A percentile compares a stretch with the other conserved stretches of the same genome.
These are phyloP conservation scores for Pythium inflatum DNA, from an alignment of 352 stramenopile genomes.

Conservation along the genomic window DNA sequence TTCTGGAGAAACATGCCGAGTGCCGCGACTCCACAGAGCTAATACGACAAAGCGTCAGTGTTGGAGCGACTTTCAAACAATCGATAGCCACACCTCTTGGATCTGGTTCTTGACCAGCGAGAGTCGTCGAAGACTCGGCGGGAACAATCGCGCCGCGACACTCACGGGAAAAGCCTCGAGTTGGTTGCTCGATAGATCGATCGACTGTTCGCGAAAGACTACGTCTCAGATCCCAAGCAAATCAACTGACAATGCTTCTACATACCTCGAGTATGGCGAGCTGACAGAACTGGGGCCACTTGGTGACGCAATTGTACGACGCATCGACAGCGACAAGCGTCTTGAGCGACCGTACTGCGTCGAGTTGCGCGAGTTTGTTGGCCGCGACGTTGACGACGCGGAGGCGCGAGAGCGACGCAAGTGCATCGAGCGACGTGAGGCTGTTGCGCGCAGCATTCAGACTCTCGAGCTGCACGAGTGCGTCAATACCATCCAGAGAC, in stretches of 20 bases:
- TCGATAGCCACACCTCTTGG: constrained; percentile 42
- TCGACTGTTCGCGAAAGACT: too few relatives aligned
- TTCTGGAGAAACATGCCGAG: constrained; percentile 44
- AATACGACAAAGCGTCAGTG: constrained; percentile 20
- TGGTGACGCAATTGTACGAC: constrained; percentile 61
- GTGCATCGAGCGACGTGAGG: constrained; percentile 46
- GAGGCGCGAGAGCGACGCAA: constrained; percentile 44
- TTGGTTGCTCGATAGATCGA: constrained; percentile 69
- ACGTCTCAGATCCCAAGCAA: too few relatives aligned
- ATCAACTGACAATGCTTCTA: too few relatives aligned
- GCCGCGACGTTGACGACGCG: constrained; percentile 58
- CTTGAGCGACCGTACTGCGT: constrained; percentile 39
- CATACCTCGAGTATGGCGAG: constrained; percentile 51
- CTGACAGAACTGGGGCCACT: constrained; percentile 55
- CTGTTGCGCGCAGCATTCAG: constrained; percentile 59
- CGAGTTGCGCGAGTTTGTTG: constrained; percentile 58
- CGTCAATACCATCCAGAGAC: constrained; percentile 55
- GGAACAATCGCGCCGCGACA: constrained; percentile 39
- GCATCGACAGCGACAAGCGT: constrained; percentile 54
- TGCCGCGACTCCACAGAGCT: constrained; percentile 53
- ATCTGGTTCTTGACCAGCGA: constrained; percentile 68
- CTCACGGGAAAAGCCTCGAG: constrained; percentile 43
- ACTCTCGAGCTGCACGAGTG: constrained; percentile 45
- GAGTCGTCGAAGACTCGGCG: constrained; percentile 44
- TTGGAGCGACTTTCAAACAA: neutral